phyloP scores from a whole-genome alignment of 352 stramenopile species.

The Phytophthora pisi region DNA sequence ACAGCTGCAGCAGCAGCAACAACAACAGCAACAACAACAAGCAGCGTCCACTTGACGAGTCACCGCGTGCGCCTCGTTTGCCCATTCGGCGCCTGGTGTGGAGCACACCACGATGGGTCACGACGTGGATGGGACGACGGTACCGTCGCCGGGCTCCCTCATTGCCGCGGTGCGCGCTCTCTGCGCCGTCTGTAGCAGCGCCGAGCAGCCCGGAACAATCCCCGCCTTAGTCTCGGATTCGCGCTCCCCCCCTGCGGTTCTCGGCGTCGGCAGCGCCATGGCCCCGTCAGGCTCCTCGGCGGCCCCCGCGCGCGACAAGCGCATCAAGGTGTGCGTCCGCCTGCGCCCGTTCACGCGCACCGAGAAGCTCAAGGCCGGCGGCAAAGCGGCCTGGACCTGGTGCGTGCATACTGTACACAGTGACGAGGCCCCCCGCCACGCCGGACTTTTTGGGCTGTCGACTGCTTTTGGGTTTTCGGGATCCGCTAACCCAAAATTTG shows the following conservation, averaged over 20 bases:
- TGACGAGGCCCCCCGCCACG: background rate
- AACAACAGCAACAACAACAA: background rate
- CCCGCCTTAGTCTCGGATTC: slow-evolving; percentile 36
- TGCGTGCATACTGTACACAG: slow-evolving; percentile 16
- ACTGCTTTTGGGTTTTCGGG: background rate
- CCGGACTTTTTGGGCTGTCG: background rate
- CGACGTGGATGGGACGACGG: slow-evolving; percentile 41
- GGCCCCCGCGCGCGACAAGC: slow-evolving; percentile 50
- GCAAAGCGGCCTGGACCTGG: slow-evolving; percentile 86
- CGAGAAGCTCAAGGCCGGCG: slow-evolving; percentile 67
- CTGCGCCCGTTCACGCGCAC: slow-evolving; percentile 78
- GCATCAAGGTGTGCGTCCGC: slow-evolving; percentile 83
- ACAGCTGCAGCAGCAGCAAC: too few relatives aligned
- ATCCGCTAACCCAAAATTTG: slow-evolving; percentile 6
- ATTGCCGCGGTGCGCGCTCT: slow-evolving; percentile 32
- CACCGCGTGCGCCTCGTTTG: slow-evolving; percentile 21
- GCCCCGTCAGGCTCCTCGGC: slow-evolving; percentile 22
- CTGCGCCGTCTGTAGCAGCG: slow-evolving; percentile 40
- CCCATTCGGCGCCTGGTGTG: slow-evolving; percentile 19
- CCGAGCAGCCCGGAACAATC: slow-evolving; percentile 30
- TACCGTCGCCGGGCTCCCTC: slow-evolving; percentile 29
- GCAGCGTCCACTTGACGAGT: slow-evolving; percentile 1
- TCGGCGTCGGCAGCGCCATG: slow-evolving; percentile 21
- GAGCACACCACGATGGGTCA: slow-evolving; percentile 37
- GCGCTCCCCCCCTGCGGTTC: slow-evolving; percentile 12